Base-by-base conservation (phyloP, 2,329 filamentous ascomycete species). In the Colletotrichum sp. region DNA sequence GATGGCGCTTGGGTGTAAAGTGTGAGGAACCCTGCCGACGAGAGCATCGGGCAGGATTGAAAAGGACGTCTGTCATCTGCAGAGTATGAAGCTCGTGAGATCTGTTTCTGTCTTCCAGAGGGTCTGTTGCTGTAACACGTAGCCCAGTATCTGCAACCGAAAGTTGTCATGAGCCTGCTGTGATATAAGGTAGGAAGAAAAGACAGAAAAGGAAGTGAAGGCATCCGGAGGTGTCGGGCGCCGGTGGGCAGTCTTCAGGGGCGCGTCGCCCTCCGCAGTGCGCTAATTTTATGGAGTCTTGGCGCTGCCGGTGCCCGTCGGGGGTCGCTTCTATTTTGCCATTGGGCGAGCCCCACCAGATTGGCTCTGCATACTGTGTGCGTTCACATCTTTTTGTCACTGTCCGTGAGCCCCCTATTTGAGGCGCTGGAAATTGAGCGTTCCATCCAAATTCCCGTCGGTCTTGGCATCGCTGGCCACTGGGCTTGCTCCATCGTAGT, bases 261-360 rank as follows among this genome's bases (percentile, higher is more conserved):
- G 32, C 2, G 4, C 2, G 10, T 14, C 39, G 10, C 59, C 67
- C 67, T 69, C 67, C 55, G 55, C 55, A 69, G 52, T 48, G 69
- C 69, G 43, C 69, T 68, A 68, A 75, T 75, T 72, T 68, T 36
- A 67, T 72, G 72, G 72, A 64, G 70, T 75, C 72, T 72, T 72
- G 72, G 72, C 72, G 63, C 36, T 71, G 68, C n/a, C 34, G 39
- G 7, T 52, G 10, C 7, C 28, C 12, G 12, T 55, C 52, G 13
- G 12, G 8, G 8, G 12, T 55, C 52, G 13, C 13, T 16, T 16
- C 13, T 26, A 10, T 39, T 28, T 39, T 59, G 21, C 4, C 5
- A 16, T 13, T 24, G 52, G 36, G 14, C 7, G 12, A n/a, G 21
- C 7, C 9, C 18, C 14, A 36, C 21, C n/a, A 16, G 61, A 75